These are phyloP conservation scores for Hypoxylon sp. DNA, from an alignment of 2,329 filamentous ascomycete species.

Conservation along the genomic window DNA sequence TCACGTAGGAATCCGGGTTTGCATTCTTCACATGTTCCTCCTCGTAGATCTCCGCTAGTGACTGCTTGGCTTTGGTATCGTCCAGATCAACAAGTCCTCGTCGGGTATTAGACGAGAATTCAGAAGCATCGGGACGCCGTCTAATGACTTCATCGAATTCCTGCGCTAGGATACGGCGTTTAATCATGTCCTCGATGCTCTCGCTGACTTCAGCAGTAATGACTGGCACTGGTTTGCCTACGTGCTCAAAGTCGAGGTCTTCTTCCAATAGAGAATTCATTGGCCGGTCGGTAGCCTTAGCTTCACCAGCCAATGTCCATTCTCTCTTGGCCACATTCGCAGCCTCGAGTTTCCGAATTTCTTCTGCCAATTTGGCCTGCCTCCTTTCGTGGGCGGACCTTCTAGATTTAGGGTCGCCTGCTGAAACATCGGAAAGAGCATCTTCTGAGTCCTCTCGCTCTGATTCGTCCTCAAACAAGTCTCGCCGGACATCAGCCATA, in stretches of 20 bases:
- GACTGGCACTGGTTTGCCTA: slow-evolving; percentile 93
- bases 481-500: slow-evolving; percentile 88
- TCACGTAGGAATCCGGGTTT: slow-evolving; percentile 84
- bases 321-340: slow-evolving; percentile 90
- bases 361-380: slow-evolving; percentile 86
- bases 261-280: slow-evolving; percentile 94
- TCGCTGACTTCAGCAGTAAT: slow-evolving; percentile 93
- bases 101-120: slow-evolving; percentile 70
- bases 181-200: slow-evolving; percentile 93
- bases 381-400: slow-evolving; percentile 88
- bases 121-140: slow-evolving; percentile 81
- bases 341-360: slow-evolving; percentile 92
- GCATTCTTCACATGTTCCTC: slow-evolving; percentile 86
- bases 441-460: slow-evolving; percentile 76
- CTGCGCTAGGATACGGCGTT: slow-evolving; percentile 87
- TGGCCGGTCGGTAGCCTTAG: slow-evolving; percentile 83
- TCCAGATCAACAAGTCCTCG: slow-evolving; percentile 85
- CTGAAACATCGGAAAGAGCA: slow-evolving; percentile 75
- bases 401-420: slow-evolving; percentile 78
- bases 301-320: slow-evolving; percentile 93
- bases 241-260: slow-evolving; percentile 94
- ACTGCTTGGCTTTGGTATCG: slow-evolving; percentile 88
- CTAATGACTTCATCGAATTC: slow-evolving; percentile 94
- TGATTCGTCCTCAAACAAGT: slow-evolving; percentile 86
- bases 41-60: slow-evolving; percentile 93